These are phyloP conservation scores for Phyllosticta citriasiana DNA, from an alignment of 2,329 filamentous ascomycete genomes.

Conservation along the genomic window DNA sequence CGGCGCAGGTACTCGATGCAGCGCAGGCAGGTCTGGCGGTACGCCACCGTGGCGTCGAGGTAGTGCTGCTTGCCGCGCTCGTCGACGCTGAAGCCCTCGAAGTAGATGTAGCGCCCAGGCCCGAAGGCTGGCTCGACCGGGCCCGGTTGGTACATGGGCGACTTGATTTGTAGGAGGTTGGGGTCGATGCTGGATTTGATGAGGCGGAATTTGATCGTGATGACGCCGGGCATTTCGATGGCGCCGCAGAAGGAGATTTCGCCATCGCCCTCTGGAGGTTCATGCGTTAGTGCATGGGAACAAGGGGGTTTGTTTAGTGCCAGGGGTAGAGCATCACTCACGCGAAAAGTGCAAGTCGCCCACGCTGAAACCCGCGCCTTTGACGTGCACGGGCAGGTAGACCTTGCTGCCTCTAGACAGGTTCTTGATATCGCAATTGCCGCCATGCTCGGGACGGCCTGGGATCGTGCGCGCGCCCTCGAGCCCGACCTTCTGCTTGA, in stretches of 20 bases:
- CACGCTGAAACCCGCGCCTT: slow-evolving; percentile 80
- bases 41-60: slow-evolving; percentile 76
- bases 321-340: slow-evolving; percentile 17
- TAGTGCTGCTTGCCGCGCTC: slow-evolving; percentile 83
- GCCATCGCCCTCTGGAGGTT: slow-evolving; percentile 60
- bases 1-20: slow-evolving; percentile 71
- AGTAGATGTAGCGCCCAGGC: slow-evolving; percentile 70
- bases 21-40: slow-evolving; percentile 68
- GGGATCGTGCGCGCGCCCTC: slow-evolving; percentile 83
- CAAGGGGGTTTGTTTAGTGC: not conserved
- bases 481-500: slow-evolving; percentile 57
- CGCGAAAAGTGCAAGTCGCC: slow-evolving; percentile 79
- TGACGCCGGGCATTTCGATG: slow-evolving; percentile 88
- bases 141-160: slow-evolving; percentile 75
- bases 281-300: not conserved
- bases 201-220: slow-evolving; percentile 82
- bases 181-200: slow-evolving; percentile 63
- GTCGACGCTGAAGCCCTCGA: slow-evolving; percentile 86
- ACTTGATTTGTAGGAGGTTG: slow-evolving; percentile 63
- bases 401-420: slow-evolving; percentile 69
- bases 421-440: slow-evolving; percentile 89
- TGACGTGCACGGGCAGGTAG: slow-evolving; percentile 78
- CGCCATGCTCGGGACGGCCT: slow-evolving; percentile 74
- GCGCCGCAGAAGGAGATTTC: slow-evolving; percentile 70
- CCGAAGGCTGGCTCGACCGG: slow-evolving; percentile 84